Evolutionary conservation across 2,329 filamentous ascomycete genomes (phyloP), one percentile per base, ranked within the genome.

Genomic region (Verticillium longisporum): DNA sequence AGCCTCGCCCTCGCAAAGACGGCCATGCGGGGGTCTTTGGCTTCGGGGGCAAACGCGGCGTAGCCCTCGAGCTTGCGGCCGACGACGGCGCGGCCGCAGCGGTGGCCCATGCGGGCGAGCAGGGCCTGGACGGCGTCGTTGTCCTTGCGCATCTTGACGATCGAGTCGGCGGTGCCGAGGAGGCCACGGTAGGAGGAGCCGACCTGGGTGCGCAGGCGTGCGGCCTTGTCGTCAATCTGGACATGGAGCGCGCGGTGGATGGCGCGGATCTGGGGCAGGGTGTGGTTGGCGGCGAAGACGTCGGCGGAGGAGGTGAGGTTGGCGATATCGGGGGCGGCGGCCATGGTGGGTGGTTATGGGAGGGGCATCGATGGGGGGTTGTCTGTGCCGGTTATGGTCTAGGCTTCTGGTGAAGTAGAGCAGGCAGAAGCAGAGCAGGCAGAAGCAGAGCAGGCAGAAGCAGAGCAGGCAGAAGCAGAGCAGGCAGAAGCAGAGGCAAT

Each of bases 131-230:
- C 88, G 13, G 80, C 77, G 63, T 88, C 84, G 77, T 95, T 94
- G 71, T 94, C 87, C 45, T 75, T 76, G 66, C 91, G 89, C 91
- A 98, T 97, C 63, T 88, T 84, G 60, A 97, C 89, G 66, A 98
- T 98, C n/a, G 88, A 88, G 75, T 97, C 93, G 60, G 94, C 94
- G 0, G 94, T 97, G 59, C 91, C 91, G 32, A 98, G 86, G 9
- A 98, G 86, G 68, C 95, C 91, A 67, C 94, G 90, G 75, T 98
- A 98, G 69, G 83, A 87, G 62, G 78, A 80, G 66, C 86, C 86
- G 63, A 88, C 86, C 71, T 87, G 83, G 18, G 81, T 86, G 67
- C 86, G 84, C 69, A 88, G 78, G 36, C 85, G 84, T 57, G 77
- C 78, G 37, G 84, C 80, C 68, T 87, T 87, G 71, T 88, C 85